Conservation (phyloP, 441 rosid genomes). For the Brassica balearica region DNA sequence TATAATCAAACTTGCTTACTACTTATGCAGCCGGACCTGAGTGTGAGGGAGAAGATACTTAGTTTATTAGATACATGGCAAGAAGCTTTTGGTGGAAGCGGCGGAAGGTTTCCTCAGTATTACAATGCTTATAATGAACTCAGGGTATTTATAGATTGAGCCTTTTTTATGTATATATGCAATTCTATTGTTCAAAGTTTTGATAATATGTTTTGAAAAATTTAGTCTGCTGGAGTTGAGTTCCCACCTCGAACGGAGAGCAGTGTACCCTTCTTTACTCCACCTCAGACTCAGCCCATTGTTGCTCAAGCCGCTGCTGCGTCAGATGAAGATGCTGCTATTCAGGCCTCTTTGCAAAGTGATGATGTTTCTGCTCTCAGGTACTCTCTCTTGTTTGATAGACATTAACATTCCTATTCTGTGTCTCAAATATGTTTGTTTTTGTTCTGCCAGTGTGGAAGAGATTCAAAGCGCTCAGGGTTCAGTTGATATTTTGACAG, state of each 20-base stretch:
- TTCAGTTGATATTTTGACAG: slow-evolving; percentile 74
- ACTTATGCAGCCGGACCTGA: slow-evolving; percentile 83
- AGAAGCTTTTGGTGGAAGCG: slow-evolving; percentile 91
- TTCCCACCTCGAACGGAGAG: slow-evolving; percentile 93
- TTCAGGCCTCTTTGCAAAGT: slow-evolving; percentile 84
- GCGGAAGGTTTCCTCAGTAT: slow-evolving; percentile 88
- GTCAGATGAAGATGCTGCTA: slow-evolving; percentile 84
- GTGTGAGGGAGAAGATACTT: slow-evolving; percentile 93
- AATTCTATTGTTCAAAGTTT: neutral
- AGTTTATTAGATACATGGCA: slow-evolving; percentile 95
- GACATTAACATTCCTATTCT: no score
- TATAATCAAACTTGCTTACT: slow-evolving; percentile 10
- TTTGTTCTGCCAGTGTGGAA: slow-evolving; percentile 55
- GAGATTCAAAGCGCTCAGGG: slow-evolving; percentile 87
- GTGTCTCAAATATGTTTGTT: slow-evolving; percentile 25
- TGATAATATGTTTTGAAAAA: slow-evolving; percentile 25
- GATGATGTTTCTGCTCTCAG: slow-evolving; percentile 87
- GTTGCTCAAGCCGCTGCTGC: slow-evolving; percentile 50
- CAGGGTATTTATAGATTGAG: slow-evolving; percentile 68
- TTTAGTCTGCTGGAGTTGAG: slow-evolving; percentile 86
- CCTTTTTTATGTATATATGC: neutral
- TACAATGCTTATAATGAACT: slow-evolving; percentile 88
- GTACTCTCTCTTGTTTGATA: slow-evolving; percentile 46
- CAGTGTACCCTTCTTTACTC: slow-evolving; percentile 88
- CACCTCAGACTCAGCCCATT: slow-evolving; percentile 93